Conservation (phyloP, 2,329 filamentous ascomycete genomes). For the Trichoderma pleuroti region DNA sequence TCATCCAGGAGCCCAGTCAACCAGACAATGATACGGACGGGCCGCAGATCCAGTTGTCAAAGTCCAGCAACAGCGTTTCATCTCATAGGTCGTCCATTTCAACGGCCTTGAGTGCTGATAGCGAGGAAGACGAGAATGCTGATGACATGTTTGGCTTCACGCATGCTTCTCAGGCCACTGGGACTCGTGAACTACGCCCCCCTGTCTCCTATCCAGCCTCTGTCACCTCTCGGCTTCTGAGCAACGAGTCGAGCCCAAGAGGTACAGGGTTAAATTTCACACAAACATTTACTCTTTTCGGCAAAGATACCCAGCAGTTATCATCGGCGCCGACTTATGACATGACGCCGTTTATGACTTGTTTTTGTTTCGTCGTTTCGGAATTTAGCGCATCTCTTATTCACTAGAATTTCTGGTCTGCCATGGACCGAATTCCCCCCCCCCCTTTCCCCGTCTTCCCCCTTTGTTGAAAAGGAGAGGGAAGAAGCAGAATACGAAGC, state of each 20-base stretch:
- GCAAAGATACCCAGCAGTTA: slow-evolving; percentile 20
- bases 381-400: slow-evolving; percentile 15
- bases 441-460: background rate
- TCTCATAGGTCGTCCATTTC: slow-evolving; percentile 44
- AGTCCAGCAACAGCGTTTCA: slow-evolving; percentile 42
- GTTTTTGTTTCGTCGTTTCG: slow-evolving; percentile 18
- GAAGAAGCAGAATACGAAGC: background rate
- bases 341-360: slow-evolving; percentile 35
- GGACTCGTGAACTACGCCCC: slow-evolving; percentile 48
- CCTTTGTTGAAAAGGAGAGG: background rate
- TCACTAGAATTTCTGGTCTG: background rate
- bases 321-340: slow-evolving; percentile 30
- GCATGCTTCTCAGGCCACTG: slow-evolving; percentile 25
- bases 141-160: slow-evolving; percentile 12
- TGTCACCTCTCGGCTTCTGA: slow-evolving; percentile 60
- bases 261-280: background rate
- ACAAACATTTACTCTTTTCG: slow-evolving; percentile 4
- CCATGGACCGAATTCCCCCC: background rate
- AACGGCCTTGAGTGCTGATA: slow-evolving; percentile 45
- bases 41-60: slow-evolving; percentile 40
- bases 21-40: slow-evolving; percentile 37
- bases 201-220: slow-evolving; percentile 62
- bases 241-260: background rate
- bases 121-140: slow-evolving; percentile 30
- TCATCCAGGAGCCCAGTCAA: slow-evolving; percentile 26